Evolutionary conservation across 2,329 filamentous ascomycete species (phyloP).

Genomic region (Ophidiomyces ophidiicola): DNA sequence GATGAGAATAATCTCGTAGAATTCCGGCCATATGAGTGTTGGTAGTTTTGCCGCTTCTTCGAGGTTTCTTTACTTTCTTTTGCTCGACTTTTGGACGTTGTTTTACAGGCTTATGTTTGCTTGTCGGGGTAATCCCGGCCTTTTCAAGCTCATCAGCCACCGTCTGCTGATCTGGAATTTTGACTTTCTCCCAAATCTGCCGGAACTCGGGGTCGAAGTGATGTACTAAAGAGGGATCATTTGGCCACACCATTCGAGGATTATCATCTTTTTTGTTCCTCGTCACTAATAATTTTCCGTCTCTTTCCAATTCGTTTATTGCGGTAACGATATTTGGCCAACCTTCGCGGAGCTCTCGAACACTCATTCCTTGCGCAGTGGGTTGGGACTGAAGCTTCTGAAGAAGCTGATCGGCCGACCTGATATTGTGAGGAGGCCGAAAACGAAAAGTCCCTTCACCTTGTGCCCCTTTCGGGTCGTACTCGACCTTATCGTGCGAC

Average conservation of each 20-base stretch:
- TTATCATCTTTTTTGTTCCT: conserved; percentile 86
- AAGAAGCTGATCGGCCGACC: conserved; percentile 62
- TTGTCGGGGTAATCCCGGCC: conserved; percentile 72
- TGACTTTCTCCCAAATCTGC: conserved; percentile 68
- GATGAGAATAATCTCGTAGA: conserved; percentile 57
- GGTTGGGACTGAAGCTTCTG: conserved; percentile 68
- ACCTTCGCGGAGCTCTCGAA: conserved; percentile 90
- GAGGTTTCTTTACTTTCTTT: conserved; percentile 63
- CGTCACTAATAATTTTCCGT: conserved; percentile 71
- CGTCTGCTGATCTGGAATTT: conserved; percentile 62
- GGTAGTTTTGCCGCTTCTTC: conserved; percentile 66
- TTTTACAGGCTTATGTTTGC: conserved; percentile 59
- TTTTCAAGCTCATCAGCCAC: conserved; percentile 64
- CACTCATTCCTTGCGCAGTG: conserved; percentile 66
- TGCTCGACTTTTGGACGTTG: conserved; percentile 44
- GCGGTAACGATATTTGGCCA: conserved; percentile 76
- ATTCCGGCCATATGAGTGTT: conserved; percentile 79
- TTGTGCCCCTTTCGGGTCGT: conserved; percentile 46
- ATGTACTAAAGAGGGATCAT: conserved; percentile 67
- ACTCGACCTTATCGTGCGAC: conserved; percentile 51
- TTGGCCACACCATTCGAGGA: conserved; percentile 75
- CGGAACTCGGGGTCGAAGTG: conserved; percentile 71
- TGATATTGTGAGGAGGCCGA: conserved; percentile 72
- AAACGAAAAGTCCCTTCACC: conserved; percentile 70
- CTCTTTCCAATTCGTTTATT: conserved; percentile 63